A percentile compares a stretch with the other conserved stretches of the same genome.
Conservation (phyloP, 208 protist species). For the Leishmania amazonensis region DNA sequence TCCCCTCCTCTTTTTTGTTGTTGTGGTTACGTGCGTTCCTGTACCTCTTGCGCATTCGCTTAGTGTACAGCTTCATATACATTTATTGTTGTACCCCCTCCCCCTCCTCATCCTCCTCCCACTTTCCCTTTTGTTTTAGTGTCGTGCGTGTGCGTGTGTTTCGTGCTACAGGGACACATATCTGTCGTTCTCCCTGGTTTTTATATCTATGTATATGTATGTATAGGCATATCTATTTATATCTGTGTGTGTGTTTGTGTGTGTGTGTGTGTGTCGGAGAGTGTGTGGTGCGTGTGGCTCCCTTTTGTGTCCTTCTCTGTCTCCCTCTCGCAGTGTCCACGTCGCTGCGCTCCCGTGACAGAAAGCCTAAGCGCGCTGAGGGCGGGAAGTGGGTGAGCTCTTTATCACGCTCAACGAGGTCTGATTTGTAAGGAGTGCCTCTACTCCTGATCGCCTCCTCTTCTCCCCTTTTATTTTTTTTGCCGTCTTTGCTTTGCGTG, state of each 20-base stretch:
- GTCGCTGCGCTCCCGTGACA: background rate
- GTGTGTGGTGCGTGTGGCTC: background rate
- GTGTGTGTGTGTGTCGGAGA: background rate
- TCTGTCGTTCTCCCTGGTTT: too few species aligned
- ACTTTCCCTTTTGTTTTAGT: background rate
- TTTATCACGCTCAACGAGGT: background rate
- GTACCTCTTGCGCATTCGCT: background rate
- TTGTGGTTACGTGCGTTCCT: background rate
- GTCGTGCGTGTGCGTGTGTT: background rate
- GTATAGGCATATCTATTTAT: background rate
- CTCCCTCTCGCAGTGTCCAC: background rate
- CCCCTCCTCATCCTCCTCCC: background rate
- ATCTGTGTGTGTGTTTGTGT: background rate
- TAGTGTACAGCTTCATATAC: background rate
- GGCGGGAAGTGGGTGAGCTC: background rate
- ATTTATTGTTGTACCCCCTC: too few species aligned
- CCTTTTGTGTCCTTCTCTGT: background rate
- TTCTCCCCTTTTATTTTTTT: background rate
- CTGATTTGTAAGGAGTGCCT: background rate
- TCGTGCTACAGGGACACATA: too few species aligned
- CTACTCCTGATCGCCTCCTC: background rate
- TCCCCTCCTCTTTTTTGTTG: background rate
- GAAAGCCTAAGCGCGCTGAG: background rate
- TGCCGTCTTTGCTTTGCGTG: background rate
- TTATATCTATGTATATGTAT: background rate